Evolutionary conservation across 2,329 filamentous ascomycete species (phyloP), one percentile per base, ranked within the genome.

Genomic region (Sporothrix mexicana): DNA sequence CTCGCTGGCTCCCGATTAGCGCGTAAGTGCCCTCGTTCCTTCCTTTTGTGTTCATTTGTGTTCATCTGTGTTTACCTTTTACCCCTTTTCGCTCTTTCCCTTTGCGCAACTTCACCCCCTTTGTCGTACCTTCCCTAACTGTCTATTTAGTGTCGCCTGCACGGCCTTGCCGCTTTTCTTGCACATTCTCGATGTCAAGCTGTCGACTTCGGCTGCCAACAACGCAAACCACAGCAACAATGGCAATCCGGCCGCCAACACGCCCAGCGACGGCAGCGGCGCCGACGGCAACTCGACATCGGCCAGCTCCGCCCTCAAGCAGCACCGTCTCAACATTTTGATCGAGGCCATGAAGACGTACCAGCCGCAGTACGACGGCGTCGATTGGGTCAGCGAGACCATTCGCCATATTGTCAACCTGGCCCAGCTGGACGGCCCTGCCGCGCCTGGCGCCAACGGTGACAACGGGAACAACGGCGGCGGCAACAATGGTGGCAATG

Each of bases 251-350:
- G 25, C 41, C 4, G 62, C 25, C 45, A 55, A 23, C 17, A 55
- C 72, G 20, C 43, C 61, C 20, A 45, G 47, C 20, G 53, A 69
- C 23, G 51, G 30, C 49, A 36, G 25, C 25, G n/a, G 36, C 8
- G 47, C 17, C 55, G 43, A n/a, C n/a, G 53, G 57, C 69, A 10
- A 30, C 45, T 41, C 62, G 20, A 49, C 62, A 12, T 45, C 49
- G 2, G 62, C 80, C 13, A 79, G 81, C 20, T 78, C 80, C 0
- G 80, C 80, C 2, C 77, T 82, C 3, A 85, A 84, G 74, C 83
- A 84, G 74, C 82, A 84, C 69, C 81, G 82, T 9, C 75, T 76
- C 70, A 74, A 75, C 70, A 74, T 76, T 6, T 69, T 76, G 4
- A 75, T 76, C 30, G 74, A 76, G 66, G 75, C 75, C 49, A 76